Conservation (phyloP, 306 rosid genomes). For the Arachis stenosperma region DNA sequence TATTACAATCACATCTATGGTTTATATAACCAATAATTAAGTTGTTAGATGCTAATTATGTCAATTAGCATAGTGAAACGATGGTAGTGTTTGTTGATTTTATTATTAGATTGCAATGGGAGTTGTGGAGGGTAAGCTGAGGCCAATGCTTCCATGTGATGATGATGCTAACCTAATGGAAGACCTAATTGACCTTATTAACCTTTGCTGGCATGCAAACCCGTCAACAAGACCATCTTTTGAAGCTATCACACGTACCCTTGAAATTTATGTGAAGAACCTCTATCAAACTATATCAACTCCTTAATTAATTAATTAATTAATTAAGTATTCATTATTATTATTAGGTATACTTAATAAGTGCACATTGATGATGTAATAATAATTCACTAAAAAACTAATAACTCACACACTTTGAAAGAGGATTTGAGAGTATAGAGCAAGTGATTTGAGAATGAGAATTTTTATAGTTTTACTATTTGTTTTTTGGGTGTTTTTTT, state of each 20-base stretch:
- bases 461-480: too few relatives aligned
- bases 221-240: constrained; percentile 62
- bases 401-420: neutral
- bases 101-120: constrained; percentile 64
- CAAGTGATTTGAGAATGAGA: neutral
- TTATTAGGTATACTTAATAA: too few relatives aligned
- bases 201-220: constrained; percentile 54
- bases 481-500: too few relatives aligned
- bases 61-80: neutral
- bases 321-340: too few relatives aligned
- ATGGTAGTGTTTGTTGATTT: neutral
- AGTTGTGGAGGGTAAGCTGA: constrained; percentile 62
- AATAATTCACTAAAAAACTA: too few relatives aligned
- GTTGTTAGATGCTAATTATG: neutral
- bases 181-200: constrained; percentile 49
- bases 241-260: constrained; percentile 44
- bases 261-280: constrained; percentile 35
- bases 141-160: constrained; percentile 53
- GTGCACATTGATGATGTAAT: neutral
- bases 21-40: neutral
- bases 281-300: neutral
- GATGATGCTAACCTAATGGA: constrained; percentile 32
- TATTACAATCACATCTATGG: too few relatives aligned
- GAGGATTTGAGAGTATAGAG: neutral
- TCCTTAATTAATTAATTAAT: neutral